phyloP scores from a whole-genome alignment of 1,139 yeast genomes.

The Tardiomyces blankii region DNA sequence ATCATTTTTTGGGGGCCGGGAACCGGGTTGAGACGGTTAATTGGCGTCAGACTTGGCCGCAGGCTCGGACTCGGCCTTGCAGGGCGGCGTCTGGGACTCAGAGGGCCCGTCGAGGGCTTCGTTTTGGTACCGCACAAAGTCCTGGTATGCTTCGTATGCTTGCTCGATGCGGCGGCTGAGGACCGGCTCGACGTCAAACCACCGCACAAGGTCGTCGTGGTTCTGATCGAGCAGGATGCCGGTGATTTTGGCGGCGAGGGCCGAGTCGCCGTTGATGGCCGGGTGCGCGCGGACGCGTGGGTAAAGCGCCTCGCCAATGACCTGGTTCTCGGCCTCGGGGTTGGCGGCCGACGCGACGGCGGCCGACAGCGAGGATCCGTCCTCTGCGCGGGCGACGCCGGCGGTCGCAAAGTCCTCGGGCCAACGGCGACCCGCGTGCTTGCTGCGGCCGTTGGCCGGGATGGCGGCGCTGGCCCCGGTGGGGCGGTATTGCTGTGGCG shows the following conservation, averaged over 20 bases:
- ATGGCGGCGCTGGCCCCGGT: neutral
- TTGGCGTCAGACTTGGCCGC: no score
- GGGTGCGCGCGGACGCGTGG: constrained; percentile 78
- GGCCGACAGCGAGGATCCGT: constrained; percentile 22
- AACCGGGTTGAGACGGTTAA: no score
- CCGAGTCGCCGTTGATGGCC: constrained; percentile 62
- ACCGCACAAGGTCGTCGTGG: constrained; percentile 69
- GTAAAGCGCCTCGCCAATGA: constrained; percentile 88
- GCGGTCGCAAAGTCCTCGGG: constrained; percentile 2
- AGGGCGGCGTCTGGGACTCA: no score
- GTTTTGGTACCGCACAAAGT: constrained; percentile 15
- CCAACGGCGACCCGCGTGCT: neutral
- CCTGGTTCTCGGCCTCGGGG: constrained; percentile 73
- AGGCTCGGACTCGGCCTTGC: no score
- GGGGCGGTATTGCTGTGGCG: neutral
- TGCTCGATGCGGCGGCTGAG: constrained; percentile 81
- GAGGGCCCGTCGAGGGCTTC: no score
- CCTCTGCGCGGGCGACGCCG: constrained; percentile 8
- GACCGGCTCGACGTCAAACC: constrained; percentile 66
- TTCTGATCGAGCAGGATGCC: constrained; percentile 93
- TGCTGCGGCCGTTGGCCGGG: neutral
- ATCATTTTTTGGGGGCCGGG: no score
- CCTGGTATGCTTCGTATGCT: constrained; percentile 85
- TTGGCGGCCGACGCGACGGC: constrained; percentile 25
- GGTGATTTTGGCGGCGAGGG: constrained; percentile 88